Evolutionary conservation across 306 rosid genomes (phyloP).

Genomic region (Myrica gale): DNA sequence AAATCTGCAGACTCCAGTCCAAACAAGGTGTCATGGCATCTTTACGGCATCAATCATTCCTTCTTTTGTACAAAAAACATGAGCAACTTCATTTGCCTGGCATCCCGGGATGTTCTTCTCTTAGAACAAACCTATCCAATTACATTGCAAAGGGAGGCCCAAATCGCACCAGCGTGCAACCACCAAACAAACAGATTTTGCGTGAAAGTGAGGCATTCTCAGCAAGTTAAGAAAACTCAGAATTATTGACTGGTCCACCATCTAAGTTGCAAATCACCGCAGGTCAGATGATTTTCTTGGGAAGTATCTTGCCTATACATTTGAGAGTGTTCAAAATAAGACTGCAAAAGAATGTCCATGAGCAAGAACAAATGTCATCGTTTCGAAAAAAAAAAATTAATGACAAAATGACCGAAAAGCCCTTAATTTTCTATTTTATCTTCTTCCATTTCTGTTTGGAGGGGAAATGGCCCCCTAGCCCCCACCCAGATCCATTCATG

Average conservation of each 20-base stretch:
- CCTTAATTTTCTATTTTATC: no score
- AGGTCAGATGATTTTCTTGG: neutral
- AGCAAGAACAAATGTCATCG: no score
- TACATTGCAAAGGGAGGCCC: neutral
- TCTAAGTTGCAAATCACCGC: neutral
- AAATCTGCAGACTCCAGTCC: neutral
- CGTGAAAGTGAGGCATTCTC: neutral
- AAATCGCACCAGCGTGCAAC: neutral
- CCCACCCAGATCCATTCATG: no score
- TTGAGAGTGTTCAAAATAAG: no score
- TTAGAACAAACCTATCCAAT: neutral
- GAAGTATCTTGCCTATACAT: no score
- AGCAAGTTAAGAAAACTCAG: neutral
- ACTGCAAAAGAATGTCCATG: no score
- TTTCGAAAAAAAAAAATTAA: no score
- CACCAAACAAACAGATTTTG: neutral
- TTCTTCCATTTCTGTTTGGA: no score
- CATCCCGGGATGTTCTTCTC: neutral
- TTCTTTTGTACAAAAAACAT: neutral
- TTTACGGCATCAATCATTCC: neutral
- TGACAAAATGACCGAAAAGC: no score
- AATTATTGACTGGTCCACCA: neutral
- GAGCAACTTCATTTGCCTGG: neutral
- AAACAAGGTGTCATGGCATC: neutral
- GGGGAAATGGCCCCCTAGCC: no score